Conservation (phyloP, 441 rosid genomes). For the Mallotus japonicus region DNA sequence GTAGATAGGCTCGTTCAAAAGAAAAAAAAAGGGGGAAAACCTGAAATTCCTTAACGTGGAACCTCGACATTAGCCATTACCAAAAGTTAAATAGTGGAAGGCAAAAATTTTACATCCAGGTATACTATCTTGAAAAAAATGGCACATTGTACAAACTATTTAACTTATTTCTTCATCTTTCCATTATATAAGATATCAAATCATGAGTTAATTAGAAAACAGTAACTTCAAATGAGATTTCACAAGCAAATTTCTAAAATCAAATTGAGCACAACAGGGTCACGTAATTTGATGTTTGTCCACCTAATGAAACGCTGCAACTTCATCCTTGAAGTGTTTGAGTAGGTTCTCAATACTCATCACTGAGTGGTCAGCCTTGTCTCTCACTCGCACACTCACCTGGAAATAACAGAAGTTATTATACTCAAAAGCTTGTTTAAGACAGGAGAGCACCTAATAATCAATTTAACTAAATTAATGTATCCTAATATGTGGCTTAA, state of each 20-base stretch:
- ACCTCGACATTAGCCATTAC: too few species aligned
- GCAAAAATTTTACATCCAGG: too few species aligned
- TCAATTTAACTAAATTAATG: too few species aligned
- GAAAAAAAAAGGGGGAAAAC: too few species aligned
- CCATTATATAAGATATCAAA: background rate
- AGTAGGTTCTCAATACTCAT: constrained; percentile 66
- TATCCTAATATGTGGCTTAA: background rate
- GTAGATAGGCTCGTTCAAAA: too few species aligned
- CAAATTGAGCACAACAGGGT: background rate
- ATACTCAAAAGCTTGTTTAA: too few species aligned
- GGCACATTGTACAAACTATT: too few species aligned
- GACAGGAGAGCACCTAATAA: too few species aligned
- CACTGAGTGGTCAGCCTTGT: constrained; percentile 56
- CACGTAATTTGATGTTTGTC: background rate
- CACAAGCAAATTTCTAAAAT: background rate
- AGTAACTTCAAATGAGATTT: background rate
- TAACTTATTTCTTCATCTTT: background rate
- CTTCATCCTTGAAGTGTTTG: constrained; percentile 56
- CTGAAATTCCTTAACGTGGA: too few species aligned
- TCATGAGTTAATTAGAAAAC: background rate
- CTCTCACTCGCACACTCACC: constrained; percentile 90
- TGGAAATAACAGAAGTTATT: constrained; percentile 19
- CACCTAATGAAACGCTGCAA: constrained; percentile 55
- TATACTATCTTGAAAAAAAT: too few species aligned
- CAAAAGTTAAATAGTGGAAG: too few species aligned